A percentile compares a stretch with the other conserved stretches of the same genome.
These are phyloP conservation scores for Leccinum fallax DNA, from an alignment of 1,284 basidiomycete genomes.

Conservation along the genomic window DNA sequence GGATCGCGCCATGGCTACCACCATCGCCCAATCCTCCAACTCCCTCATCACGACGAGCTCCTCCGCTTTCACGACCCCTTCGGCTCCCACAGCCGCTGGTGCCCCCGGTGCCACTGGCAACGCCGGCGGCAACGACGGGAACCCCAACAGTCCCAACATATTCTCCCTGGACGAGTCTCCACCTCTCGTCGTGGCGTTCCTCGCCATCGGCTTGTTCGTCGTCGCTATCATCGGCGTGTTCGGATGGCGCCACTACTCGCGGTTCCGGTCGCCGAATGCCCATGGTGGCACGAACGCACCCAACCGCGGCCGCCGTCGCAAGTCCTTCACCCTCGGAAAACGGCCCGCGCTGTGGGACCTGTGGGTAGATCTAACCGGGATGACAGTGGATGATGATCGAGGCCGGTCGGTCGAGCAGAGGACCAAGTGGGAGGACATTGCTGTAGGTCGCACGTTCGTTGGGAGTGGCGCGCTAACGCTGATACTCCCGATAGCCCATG, in stretches of 20 bases:
- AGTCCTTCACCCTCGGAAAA: conserved; percentile 17
- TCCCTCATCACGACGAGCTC: conserved; percentile 12
- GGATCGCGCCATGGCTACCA: conserved; percentile 21
- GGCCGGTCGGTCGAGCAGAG: not conserved
- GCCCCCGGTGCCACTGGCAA: not conserved
- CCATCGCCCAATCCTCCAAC: conserved; percentile 2
- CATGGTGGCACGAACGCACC: not conserved
- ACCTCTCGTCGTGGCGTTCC: conserved; percentile 51
- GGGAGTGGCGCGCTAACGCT: not conserved
- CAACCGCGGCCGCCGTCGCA: not conserved
- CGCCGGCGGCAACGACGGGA: not conserved
- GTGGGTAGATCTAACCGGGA: conserved; percentile 27
- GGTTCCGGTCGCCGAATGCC: conserved; percentile 16
- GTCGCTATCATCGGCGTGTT: conserved; percentile 45
- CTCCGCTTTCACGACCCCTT: not conserved
- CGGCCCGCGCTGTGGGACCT: conserved; percentile 48
- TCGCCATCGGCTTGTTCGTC: conserved; percentile 51
- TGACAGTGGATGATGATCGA: not conserved
- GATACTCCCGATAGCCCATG: conserved; percentile 15
- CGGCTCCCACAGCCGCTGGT: conserved; percentile 7
- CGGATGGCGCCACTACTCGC: conserved; percentile 42
- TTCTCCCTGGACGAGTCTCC: conserved; percentile 40
- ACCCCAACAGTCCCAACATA: conserved; percentile 11
- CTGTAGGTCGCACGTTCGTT: conserved; percentile 23
- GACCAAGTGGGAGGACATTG: conserved; percentile 33